These are phyloP conservation scores for Plicaturopsis crispa DNA, from an alignment of 768 basidiomycete genomes.

Conservation along the genomic window DNA sequence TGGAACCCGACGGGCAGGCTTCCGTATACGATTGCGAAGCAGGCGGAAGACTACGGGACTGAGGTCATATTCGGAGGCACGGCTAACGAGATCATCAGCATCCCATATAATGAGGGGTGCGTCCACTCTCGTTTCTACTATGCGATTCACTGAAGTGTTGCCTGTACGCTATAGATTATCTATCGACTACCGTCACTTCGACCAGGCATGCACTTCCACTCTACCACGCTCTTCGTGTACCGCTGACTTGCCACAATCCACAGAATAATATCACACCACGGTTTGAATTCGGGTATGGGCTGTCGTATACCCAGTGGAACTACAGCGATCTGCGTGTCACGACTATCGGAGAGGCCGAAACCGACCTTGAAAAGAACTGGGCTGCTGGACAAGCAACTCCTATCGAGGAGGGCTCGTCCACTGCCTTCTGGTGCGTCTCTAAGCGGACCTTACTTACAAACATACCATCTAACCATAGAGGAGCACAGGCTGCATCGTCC, in stretches of 20 bases:
- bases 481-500: conserved; percentile 57
- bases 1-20: conserved; percentile 64
- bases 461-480: not conserved
- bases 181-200: conserved; percentile 72
- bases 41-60: conserved; percentile 48
- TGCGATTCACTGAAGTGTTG: not conserved
- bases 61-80: conserved; percentile 33
- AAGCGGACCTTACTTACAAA: not conserved
- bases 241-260: conserved; percentile 3
- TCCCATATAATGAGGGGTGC: conserved; percentile 53
- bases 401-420: conserved; percentile 47
- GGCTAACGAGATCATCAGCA: conserved; percentile 30
- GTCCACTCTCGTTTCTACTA: conserved; percentile 6
- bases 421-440: conserved; percentile 46
- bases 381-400: conserved; percentile 49
- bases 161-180: conserved; percentile 39
- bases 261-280: conserved; percentile 69
- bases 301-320: conserved; percentile 78
- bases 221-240: conserved; percentile 5
- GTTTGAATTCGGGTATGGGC: conserved; percentile 85
- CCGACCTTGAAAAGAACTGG: conserved; percentile 42
- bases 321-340: conserved; percentile 53
- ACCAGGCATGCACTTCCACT: conserved; percentile 42
- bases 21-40: conserved; percentile 71
- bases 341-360: conserved; percentile 27